phyloP scores from a whole-genome alignment of 2,329 filamentous ascomycete genomes.

The Calonectria multiphialidica region DNA sequence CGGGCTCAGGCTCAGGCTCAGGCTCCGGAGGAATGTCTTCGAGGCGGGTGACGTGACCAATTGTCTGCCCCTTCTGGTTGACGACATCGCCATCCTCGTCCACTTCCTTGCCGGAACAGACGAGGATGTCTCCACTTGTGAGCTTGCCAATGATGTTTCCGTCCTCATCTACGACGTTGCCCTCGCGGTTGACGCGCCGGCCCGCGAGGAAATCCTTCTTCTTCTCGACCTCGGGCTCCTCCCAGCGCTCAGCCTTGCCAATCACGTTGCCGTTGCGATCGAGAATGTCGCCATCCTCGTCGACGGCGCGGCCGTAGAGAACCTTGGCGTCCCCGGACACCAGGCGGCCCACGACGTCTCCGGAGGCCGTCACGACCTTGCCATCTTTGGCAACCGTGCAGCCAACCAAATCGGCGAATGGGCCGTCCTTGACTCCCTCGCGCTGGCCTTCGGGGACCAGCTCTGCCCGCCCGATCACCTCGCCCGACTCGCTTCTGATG shows the following conservation, averaged over 20 bases:
- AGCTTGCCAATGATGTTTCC: slow-evolving; percentile 75
- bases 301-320: slow-evolving; percentile 79
- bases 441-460: slow-evolving; percentile 76
- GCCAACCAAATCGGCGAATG: slow-evolving; percentile 75
- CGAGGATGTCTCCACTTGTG: slow-evolving; percentile 73
- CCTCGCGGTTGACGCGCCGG: slow-evolving; percentile 68
- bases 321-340: slow-evolving; percentile 78
- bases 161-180: slow-evolving; percentile 69
- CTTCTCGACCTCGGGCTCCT: slow-evolving; percentile 66
- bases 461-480: slow-evolving; percentile 76
- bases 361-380: slow-evolving; percentile 73
- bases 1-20: slow-evolving; percentile 64
- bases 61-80: slow-evolving; percentile 74
- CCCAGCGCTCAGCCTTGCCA: slow-evolving; percentile 71
- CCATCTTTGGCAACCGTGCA: slow-evolving; percentile 77
- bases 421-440: slow-evolving; percentile 72
- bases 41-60: slow-evolving; percentile 77
- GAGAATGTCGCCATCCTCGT: slow-evolving; percentile 85
- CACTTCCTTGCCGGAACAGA: slow-evolving; percentile 76
- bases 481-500: slow-evolving; percentile 79
- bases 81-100: slow-evolving; percentile 79
- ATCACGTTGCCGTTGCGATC: slow-evolving; percentile 78
- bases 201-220: slow-evolving; percentile 65
- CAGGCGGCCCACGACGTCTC: slow-evolving; percentile 79
- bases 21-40: slow-evolving; percentile 64